Evolutionary conservation across 805 yeast species (phyloP).

Genomic region (Ascoidea rubescens): DNA sequence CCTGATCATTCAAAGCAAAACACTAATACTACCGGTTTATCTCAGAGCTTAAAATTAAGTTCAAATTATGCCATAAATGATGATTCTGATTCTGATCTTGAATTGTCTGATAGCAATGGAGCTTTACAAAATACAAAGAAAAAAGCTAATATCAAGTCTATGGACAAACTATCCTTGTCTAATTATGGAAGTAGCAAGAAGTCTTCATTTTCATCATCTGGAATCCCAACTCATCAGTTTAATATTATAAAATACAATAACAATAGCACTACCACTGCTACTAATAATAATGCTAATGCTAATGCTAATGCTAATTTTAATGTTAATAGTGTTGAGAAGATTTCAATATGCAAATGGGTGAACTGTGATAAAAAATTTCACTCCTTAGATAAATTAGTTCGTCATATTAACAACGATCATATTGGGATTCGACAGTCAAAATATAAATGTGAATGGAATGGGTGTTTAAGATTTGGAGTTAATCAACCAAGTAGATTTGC

Average conservation of each 20-base stretch:
- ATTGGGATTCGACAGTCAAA: constrained; percentile 20
- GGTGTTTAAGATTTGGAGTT: constrained; percentile 37
- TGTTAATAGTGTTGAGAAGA: neutral
- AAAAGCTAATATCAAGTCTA: too few relatives aligned
- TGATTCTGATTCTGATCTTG: too few relatives aligned
- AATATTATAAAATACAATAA: too few relatives aligned
- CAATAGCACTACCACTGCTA: neutral
- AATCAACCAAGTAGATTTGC: constrained; percentile 43
- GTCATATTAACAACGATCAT: constrained; percentile 26
- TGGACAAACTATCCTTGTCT: too few relatives aligned
- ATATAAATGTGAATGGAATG: constrained; percentile 48
- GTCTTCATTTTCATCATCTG: too few relatives aligned
- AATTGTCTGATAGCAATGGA: too few relatives aligned
- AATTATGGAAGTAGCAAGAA: too few relatives aligned
- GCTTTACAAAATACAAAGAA: too few relatives aligned
- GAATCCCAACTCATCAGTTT: neutral
- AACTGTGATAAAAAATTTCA: constrained; percentile 10
- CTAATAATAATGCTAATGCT: neutral
- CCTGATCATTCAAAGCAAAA: too few relatives aligned
- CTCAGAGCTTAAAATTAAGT: too few relatives aligned
- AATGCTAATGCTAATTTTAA: neutral
- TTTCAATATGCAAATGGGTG: constrained; percentile 5
- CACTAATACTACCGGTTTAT: too few relatives aligned
- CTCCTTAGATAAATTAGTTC: constrained; percentile 24
- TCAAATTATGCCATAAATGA: too few relatives aligned